These are phyloP conservation scores for Phytophthora podocarpi DNA, from an alignment of 352 stramenopile genomes.

Conservation along the genomic window DNA sequence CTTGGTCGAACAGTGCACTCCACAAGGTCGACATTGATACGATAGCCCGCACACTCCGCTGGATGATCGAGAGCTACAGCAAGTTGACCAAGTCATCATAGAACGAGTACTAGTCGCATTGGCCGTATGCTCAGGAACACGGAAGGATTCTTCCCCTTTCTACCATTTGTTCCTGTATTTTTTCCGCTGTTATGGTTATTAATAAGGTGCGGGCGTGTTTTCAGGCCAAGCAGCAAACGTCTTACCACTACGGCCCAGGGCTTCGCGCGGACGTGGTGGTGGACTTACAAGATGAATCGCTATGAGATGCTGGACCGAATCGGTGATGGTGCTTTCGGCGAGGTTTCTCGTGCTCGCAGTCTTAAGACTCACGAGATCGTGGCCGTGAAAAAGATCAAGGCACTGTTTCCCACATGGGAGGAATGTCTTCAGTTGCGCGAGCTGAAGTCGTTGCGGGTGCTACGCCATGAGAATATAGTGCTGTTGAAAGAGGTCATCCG, in stretches of 20 bases:
- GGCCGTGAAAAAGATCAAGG: conserved; percentile 89
- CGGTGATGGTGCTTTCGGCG: conserved; percentile 94
- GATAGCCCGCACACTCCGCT: conserved; percentile 71
- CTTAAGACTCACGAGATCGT: conserved; percentile 91
- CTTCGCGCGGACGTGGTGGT: not conserved
- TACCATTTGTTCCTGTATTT: too few relatives aligned
- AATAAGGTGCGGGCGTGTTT: conserved; percentile 19
- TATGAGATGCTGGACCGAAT: conserved; percentile 93
- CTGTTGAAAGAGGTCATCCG: conserved; percentile 87
- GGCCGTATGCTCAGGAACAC: conserved; percentile 13
- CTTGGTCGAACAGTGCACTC: conserved; percentile 51
- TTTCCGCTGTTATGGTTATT: conserved; percentile 24
- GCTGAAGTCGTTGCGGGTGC: conserved; percentile 73
- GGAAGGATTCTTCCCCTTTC: not conserved
- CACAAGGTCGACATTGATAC: conserved; percentile 90
- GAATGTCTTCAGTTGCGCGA: conserved; percentile 84
- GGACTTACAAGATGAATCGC: conserved; percentile 73
- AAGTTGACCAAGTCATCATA: conserved; percentile 65
- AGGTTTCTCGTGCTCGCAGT: conserved; percentile 92
- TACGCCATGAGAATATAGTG: conserved; percentile 86
- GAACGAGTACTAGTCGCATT: conserved; percentile 7
- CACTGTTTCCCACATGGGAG: conserved; percentile 80
- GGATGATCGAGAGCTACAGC: conserved; percentile 69
- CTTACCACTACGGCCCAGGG: not conserved
- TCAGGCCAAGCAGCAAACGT: not conserved